Evolutionary conservation across 805 yeast species (phyloP).

Genomic region (Torulaspora franciscae): DNA sequence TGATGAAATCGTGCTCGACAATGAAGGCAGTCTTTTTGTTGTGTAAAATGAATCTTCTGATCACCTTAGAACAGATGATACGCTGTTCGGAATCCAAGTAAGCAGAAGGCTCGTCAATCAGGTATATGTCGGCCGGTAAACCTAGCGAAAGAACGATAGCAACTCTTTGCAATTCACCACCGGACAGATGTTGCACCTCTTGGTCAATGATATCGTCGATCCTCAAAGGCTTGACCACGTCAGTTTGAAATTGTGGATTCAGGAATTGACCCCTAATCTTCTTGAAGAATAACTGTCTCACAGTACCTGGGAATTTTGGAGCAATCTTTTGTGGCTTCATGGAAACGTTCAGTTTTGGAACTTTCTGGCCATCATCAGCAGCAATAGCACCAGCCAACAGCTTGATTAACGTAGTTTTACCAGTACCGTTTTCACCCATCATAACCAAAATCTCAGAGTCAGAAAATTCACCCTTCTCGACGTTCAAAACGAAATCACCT

Average conservation of each 20-base stretch:
- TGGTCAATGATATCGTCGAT: conserved; percentile 94
- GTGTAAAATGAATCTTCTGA: conserved; percentile 92
- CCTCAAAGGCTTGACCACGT: conserved; percentile 90
- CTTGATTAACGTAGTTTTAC: conserved; percentile 97
- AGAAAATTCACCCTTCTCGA: conserved; percentile 85
- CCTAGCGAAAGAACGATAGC: conserved; percentile 95
- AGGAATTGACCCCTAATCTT: conserved; percentile 91
- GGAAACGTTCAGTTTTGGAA: conserved; percentile 86
- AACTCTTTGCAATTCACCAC: conserved; percentile 99
- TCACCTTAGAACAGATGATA: conserved; percentile 97
- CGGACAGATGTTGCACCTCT: conserved; percentile 95
- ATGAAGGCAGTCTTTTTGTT: conserved; percentile 98
- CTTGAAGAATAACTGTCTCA: conserved; percentile 93
- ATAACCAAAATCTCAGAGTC: conserved; percentile 95
- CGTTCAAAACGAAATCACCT: conserved; percentile 86
- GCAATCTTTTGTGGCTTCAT: conserved; percentile 99
- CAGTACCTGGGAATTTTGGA: conserved; percentile 98
- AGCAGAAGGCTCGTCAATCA: conserved; percentile 98
- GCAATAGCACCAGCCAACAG: conserved; percentile 87
- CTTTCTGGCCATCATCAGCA: conserved; percentile 79
- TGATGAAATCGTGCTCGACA: conserved; percentile 99
- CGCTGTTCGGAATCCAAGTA: conserved; percentile 99
- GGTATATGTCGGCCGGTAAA: conserved; percentile 89
- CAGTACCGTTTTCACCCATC: conserved; percentile 99
- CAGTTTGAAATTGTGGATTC: conserved; percentile 97